A percentile compares a stretch with the other conserved stretches of the same genome.
These are phyloP conservation scores for Stereocaulon alpinum DNA, from an alignment of 495 filamentous ascomycete species.

Conservation along the genomic window DNA sequence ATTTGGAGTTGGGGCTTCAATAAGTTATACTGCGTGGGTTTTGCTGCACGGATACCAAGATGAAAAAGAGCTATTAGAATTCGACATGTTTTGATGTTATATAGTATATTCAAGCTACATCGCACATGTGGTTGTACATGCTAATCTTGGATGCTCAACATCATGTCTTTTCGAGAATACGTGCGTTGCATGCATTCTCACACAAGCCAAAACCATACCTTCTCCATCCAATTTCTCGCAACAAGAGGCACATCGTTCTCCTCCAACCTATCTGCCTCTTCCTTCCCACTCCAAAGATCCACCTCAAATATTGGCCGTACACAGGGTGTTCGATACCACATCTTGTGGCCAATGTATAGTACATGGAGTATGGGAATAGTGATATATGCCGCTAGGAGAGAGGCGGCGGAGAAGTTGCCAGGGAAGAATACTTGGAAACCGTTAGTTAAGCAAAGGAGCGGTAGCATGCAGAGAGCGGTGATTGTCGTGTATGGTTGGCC, in stretches of 20 bases:
- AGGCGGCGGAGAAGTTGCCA: slow-evolving; percentile 25
- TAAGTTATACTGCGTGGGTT: no score
- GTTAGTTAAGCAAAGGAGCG: slow-evolving; percentile 21
- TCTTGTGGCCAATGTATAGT: slow-evolving; percentile 49
- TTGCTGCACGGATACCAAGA: no score
- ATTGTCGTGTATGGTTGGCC: slow-evolving; percentile 21
- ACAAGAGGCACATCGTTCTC: slow-evolving; percentile 29
- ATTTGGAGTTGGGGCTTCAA: no score
- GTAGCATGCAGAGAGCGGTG: slow-evolving; percentile 19
- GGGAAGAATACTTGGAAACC: slow-evolving; percentile 31
- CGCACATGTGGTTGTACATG: no score
- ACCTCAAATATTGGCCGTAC: slow-evolving; percentile 25
- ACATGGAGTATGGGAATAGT: slow-evolving; percentile 53
- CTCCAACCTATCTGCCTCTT: slow-evolving; percentile 39
- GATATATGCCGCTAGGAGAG: slow-evolving; percentile 52
- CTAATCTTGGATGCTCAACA: no score
- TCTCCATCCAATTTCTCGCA: slow-evolving; percentile 33
- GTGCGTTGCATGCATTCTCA: no score
- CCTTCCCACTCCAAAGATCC: slow-evolving; percentile 39
- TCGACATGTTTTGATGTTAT: no score
- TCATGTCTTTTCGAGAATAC: no score
- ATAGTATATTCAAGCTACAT: no score
- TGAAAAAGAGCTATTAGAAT: no score
- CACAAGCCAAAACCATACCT: slow-evolving; percentile 38
- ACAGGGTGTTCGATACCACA: slow-evolving; percentile 30